Evolutionary conservation across 768 basidiomycete species (phyloP), one percentile per base, ranked within the genome.

Genomic region (Leccinum subgranulosum): DNA sequence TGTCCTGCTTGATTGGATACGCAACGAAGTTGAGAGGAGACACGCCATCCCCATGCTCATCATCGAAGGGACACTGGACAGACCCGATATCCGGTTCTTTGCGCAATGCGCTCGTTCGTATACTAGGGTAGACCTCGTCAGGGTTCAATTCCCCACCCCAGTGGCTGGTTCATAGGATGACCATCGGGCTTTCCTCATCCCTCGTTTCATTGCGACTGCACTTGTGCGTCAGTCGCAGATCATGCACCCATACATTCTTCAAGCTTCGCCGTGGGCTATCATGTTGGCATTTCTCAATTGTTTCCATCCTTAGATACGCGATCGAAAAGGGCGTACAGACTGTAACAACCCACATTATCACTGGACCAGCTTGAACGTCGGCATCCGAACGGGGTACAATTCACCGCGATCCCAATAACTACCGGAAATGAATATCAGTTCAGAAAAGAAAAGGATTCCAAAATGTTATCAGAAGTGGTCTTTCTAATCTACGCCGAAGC

Each of bases 401-500:
- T 5, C n/a, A 4, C 39, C 39, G 4, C n/a, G 17, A 53, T 53
- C n/a, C 17, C 21, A 25, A n/a, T 21, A 7, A 17, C 54, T 59
- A 48, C 25, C 17, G 1, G 14, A 11, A 14, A 17, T 19, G 17
- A 41, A 47, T 27, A 31, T 58, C 39, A 59, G 39, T 12, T 34
- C 15, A 10, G 29, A 12, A 19, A 29, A 19, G 10, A 28, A 23
- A 36, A 6, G 1, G 10, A 3, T 4, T 27, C 39, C 28, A 14
- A 34, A 15, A 48, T 36, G 39, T 51, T 31, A 52, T 81, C 79
- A 81, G 79, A 61, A 60, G 49, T 56, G 41, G 59, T 45, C 67
- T 53, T 60, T 73, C 58, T 71, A 82, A 84, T 87, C 87, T 81
- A 78, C 55, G 85, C 84, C 80, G 68, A 77, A 78, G 83, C 84